A percentile compares a stretch with the other conserved stretches of the same genome.
phyloP scores from a whole-genome alignment of 1,139 yeast species.

The Sugiyamaella sp. region DNA sequence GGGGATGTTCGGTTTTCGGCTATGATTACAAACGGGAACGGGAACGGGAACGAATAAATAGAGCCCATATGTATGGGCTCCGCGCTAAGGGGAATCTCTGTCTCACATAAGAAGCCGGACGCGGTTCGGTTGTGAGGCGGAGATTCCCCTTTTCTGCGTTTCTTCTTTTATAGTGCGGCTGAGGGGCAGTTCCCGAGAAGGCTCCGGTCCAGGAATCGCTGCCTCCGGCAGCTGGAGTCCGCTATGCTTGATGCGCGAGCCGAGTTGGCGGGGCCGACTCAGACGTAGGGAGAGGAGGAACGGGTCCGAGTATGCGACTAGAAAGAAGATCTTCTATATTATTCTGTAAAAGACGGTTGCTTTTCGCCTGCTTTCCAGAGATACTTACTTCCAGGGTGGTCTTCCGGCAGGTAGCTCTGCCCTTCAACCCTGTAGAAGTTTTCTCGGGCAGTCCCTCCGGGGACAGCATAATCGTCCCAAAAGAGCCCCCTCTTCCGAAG shows the following conservation, averaged over 20 bases:
- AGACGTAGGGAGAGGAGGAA: too few relatives aligned
- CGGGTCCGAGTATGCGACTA: too few relatives aligned
- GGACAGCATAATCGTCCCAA: conserved; percentile 43
- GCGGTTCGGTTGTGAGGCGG: conserved; percentile 12
- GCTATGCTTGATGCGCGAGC: too few relatives aligned
- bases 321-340: too few relatives aligned
- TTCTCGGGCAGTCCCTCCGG: conserved; percentile 32
- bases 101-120: conserved; percentile 10
- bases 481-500: conserved; percentile 43
- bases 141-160: conserved; percentile 19
- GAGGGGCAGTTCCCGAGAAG: too few relatives aligned
- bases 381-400: conserved; percentile 19
- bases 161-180: conserved; percentile 4
- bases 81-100: conserved; percentile 17
- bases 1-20: not conserved
- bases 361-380: conserved; percentile 18
- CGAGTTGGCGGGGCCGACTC: too few relatives aligned
- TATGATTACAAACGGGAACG: not conserved
- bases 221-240: too few relatives aligned
- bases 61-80: conserved; percentile 12
- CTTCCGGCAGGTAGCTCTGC: conserved; percentile 12
- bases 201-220: too few relatives aligned
- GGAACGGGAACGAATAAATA: conserved; percentile 2
- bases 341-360: conserved; percentile 4
- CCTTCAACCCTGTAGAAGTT: conserved; percentile 20